These are phyloP conservation scores for Dactylella cylindrospora DNA, from an alignment of 2,329 filamentous ascomycete genomes.

Conservation along the genomic window DNA sequence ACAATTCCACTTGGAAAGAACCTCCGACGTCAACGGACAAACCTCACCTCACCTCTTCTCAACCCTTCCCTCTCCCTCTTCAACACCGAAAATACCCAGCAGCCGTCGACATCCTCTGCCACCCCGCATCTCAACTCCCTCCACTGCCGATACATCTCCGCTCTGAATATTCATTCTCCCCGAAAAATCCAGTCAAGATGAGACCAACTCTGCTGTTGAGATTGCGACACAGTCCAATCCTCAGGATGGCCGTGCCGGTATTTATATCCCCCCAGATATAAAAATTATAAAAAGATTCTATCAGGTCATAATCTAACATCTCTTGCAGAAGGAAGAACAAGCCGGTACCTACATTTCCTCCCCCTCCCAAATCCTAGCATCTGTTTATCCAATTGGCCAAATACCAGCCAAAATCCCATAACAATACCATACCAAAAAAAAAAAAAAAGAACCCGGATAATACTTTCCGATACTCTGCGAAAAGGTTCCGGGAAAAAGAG, in stretches of 20 bases:
- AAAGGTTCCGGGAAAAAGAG: background rate
- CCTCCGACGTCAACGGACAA: background rate
- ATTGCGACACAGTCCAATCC: slow-evolving; percentile 37
- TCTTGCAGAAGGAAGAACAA: slow-evolving; percentile 48
- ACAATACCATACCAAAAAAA: background rate
- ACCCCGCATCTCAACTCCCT: background rate
- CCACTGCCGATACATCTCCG: no score
- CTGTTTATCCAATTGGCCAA: slow-evolving; percentile 11
- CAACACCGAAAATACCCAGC: background rate
- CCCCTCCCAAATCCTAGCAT: slow-evolving; percentile 1
- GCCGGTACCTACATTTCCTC: slow-evolving; percentile 45
- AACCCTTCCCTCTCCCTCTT: background rate
- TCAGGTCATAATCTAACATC: background rate
- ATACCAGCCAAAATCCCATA: background rate
- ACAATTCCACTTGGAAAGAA: no score
- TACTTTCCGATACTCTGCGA: background rate
- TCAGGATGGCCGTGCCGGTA: slow-evolving; percentile 43
- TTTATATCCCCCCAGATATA: background rate
- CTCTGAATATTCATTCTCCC: no score
- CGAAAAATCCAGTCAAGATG: no score
- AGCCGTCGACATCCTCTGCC: background rate
- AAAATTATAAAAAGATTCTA: background rate
- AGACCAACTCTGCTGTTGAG: slow-evolving; percentile 24
- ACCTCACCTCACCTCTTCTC: background rate
- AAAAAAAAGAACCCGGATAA: slow-evolving; percentile 10